Evolutionary conservation across 192 early-diverging fungal species (phyloP), one percentile per base, ranked within the genome.

Genomic region (Coemansia sp.): DNA sequence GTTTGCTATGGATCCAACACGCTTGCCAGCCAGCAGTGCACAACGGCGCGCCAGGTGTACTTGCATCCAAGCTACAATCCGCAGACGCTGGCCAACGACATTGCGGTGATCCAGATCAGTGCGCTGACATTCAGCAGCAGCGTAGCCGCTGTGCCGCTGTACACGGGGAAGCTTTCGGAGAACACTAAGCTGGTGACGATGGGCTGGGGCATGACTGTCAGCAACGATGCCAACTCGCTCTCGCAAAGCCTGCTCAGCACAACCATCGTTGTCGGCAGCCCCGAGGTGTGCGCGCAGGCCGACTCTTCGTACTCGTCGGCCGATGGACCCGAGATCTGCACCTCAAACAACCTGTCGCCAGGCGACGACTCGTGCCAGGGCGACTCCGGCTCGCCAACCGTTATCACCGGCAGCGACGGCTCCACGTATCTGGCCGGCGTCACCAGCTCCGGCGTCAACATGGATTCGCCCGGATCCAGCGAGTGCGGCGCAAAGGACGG

Each of bases 281-380:
- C 62, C 26, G 54, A 18, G 6, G 48, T 60, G 2, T 83, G 81
- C 70, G 13, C 42, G 26, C 18, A 60, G 32, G 76, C 61, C 15
- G 50, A 67, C 11, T 50, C 76, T 1, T 18, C 23, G 9, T 83
- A 74, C 57, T 47, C 50, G 37, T 66, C 71, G 9, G 57, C 72
- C 16, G 64, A 75, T 49, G 81, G 76, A 0, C 69, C 72, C 0
- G 72, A 75, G 8, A 67, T 83, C 37, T 83, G 81, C 56, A 72
- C 61, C 32, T 70, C 66, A 11, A 83, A 83, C 41, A 61, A 75
- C 10, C 62, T 74, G 56, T 78, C 81, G 10, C 76, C 81, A 49
- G 81, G 81, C 4, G 67, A 70, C 61, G 81, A 83, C 70, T 75
- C 75, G 48, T 83, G 81, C 70, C 69, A 77, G 63, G 81, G 81